Base-by-base conservation (phyloP, 495 filamentous ascomycete species). In the Aspergillus cristatus region DNA sequence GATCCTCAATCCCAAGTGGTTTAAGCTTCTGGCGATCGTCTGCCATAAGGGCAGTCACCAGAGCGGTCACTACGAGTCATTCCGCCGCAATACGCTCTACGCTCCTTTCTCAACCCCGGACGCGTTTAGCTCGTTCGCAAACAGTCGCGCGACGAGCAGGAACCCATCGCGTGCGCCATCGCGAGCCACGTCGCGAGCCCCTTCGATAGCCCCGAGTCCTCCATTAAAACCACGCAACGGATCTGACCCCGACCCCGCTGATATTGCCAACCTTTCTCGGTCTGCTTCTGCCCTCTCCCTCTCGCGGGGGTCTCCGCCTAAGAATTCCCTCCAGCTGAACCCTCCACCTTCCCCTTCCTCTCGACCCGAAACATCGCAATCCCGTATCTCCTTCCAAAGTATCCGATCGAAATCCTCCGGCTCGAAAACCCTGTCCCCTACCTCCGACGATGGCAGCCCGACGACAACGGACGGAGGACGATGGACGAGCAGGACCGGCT, bases 21-120 rank as follows among this genome's bases (percentile, higher is more conserved):
- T 94, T 67, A 86, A 80, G 48, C 72, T 99, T 3, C 76, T 93
- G 2, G 84, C 81, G 8, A 78, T 94, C 29, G 82, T 99, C 34
- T 91, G 84, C 18, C 91, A 99, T 53, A 95, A 94, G 52, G 91
- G 91, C 14, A 93, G 83, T 42, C 91, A 99, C 60, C 79, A 94
- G 48, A 94, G 86, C 41, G 91, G 91, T 1, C 91, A 99, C 55
- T 99, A 99, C 59, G 91, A 99, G 55, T 86, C 88, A 1, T 97
- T 97, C 61, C 75, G 91, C 18, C 75, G 91, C n/a, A 94, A 96
- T 57, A 78, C 79, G 40, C 53, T 81, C 26, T 79, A 71, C 35
- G 67, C 76, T 1, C 86, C 88, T 0, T 96, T 76, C 48, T 85
- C 86, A 0, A 96, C 86, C 1, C 84, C 86, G 0, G 76, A 82